Conservation (phyloP, 1,139 yeast genomes). For the Yamadazyma atmosphaerica region DNA sequence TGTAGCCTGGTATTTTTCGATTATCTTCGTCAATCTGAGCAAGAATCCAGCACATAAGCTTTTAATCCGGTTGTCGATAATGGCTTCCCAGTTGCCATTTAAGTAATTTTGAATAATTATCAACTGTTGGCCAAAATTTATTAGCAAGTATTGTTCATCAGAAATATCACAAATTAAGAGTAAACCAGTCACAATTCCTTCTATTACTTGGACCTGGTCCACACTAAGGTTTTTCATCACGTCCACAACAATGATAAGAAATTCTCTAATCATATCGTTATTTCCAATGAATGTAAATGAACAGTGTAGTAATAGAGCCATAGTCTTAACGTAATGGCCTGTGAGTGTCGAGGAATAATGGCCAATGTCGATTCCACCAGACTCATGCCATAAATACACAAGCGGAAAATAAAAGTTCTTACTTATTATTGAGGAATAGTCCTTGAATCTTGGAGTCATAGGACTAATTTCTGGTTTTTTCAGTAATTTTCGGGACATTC, state of each 20-base stretch:
- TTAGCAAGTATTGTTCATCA: conserved; percentile 36
- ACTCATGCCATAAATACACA: conserved; percentile 53
- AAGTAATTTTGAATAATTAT: conserved; percentile 41
- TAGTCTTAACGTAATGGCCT: conserved; percentile 60
- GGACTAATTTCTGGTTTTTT: conserved; percentile 8
- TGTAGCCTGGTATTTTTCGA: conserved; percentile 17
- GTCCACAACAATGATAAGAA: conserved; percentile 39
- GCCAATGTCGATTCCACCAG: conserved; percentile 48
- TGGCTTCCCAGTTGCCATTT: conserved; percentile 41
- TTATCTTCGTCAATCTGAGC: conserved; percentile 20
- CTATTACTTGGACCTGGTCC: conserved; percentile 39
- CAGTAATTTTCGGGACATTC: conserved; percentile 38
- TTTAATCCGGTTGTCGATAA: conserved; percentile 46
- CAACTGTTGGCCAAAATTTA: conserved; percentile 29
- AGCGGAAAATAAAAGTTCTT: conserved; percentile 56
- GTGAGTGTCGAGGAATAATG: conserved; percentile 54
- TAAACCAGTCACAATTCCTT: conserved; percentile 49
- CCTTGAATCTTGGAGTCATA: conserved; percentile 19
- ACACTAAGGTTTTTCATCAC: conserved; percentile 20
- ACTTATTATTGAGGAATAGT: conserved; percentile 49
- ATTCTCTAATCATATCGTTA: conserved; percentile 59
- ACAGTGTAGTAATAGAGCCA: conserved; percentile 55
- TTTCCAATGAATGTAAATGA: conserved; percentile 56
- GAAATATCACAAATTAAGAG: conserved; percentile 47
- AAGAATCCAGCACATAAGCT: conserved; percentile 54